Percentiles rank a stretch among this genome's conserved stretches.
phyloP scores from a whole-genome alignment of 768 basidiomycete genomes.

The Russula griseocarnosa region DNA sequence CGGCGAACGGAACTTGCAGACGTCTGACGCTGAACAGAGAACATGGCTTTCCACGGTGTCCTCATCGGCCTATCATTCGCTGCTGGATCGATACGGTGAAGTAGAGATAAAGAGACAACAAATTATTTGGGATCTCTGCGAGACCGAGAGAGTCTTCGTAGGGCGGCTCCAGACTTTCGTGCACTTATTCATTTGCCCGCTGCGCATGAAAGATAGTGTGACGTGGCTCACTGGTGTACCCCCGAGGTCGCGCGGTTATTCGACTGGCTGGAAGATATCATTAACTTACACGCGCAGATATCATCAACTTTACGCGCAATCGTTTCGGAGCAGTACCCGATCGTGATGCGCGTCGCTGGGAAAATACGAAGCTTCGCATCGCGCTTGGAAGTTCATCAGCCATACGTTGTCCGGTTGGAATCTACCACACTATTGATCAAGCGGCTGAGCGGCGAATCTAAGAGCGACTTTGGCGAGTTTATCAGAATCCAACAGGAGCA shows the following conservation, averaged over 20 bases:
- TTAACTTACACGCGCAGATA: constrained; percentile 68
- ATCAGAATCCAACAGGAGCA: constrained; percentile 60
- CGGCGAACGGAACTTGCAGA: constrained; percentile 5
- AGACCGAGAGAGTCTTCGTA: constrained; percentile 68
- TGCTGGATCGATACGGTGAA: constrained; percentile 42
- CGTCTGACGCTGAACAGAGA: constrained; percentile 19
- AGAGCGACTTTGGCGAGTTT: constrained; percentile 81
- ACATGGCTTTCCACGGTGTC: constrained; percentile 29
- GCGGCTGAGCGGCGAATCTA: constrained; percentile 44
- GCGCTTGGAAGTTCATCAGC: constrained; percentile 77
- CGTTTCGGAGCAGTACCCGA: constrained; percentile 41
- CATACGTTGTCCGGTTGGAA: constrained; percentile 74
- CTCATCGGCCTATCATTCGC: constrained; percentile 35
- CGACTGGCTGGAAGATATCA: constrained; percentile 87
- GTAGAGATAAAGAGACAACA: constrained; percentile 61
- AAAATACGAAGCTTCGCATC: constrained; percentile 57
- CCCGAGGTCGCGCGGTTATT: constrained; percentile 63
- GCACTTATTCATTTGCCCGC: constrained; percentile 69
- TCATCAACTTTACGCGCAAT: constrained; percentile 45
- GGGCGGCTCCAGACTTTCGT: constrained; percentile 61
- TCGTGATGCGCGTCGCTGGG: constrained; percentile 54
- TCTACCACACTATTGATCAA: constrained; percentile 53
- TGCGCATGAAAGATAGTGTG: constrained; percentile 65
- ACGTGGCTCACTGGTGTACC: constrained; percentile 83
- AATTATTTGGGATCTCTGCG: constrained; percentile 61